Evolutionary conservation across 257 asterid species (phyloP), one percentile per base, ranked within the genome.

Genomic region (Striga asiatica): DNA sequence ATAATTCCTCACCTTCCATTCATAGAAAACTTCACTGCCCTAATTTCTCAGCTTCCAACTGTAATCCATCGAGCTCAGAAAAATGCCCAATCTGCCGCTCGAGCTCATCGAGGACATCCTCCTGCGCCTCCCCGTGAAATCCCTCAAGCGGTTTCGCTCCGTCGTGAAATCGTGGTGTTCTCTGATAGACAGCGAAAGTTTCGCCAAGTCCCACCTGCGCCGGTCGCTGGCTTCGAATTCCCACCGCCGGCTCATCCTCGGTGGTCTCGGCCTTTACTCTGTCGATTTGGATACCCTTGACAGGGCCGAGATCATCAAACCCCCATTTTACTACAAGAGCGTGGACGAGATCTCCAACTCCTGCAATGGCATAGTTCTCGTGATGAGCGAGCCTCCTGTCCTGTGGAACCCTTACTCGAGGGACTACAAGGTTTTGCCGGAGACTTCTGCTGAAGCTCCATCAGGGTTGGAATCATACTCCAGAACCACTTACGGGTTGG

Each of bases 351-450:
- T 74, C 51, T 74, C 76, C 32, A 74, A 77, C 60, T 58, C 80
- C 1, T 76, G 79, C 47, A 72, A 76, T 35, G 82, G 79, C 0
- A 43, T 76, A 12, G 69, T 76, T 12, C 71, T 76, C 1, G 75
- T 76, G 13, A 68, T 58, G 78, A 66, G 71, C 56, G 74, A 68
- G 2, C 81, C 78, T 0, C 81, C 74, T 12, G 67, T 77, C 28
- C 23, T 79, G 8, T 79, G 80, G 80, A 79, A 82, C 56, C 81
- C 87, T 0, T 82, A 70, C 4, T 65, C 93, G 0, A 18, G 62
- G 8, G 79, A 58, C 12, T 74, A 74, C 61, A 61, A 37, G 62
- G 23, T 63, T 29, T 41, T 80, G 35, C 89, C 89, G 4, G 16
- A 35, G 12, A 39, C 58, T 11, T 14, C 50, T 6, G 43, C 41